Evolutionary conservation across 2,329 filamentous ascomycete genomes (phyloP).

Genomic region (Paramyrothecium sp.): DNA sequence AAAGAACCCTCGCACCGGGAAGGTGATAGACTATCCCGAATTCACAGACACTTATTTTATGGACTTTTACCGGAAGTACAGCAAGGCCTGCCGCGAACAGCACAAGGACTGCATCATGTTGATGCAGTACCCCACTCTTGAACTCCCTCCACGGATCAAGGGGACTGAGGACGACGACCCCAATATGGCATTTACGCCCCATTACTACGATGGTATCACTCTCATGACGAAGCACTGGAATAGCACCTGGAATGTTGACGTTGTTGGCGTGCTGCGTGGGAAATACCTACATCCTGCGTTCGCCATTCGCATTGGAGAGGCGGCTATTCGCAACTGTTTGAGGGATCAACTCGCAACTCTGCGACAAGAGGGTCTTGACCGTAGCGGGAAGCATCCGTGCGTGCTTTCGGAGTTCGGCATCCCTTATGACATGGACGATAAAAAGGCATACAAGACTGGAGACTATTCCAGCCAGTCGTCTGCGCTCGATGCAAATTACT

Average conservation of each 20-base stretch:
- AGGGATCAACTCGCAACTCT: slow-evolving; percentile 82
- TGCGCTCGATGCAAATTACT: slow-evolving; percentile 96
- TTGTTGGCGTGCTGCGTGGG: slow-evolving; percentile 86
- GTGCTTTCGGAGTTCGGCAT: slow-evolving; percentile 95
- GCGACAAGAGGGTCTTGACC: slow-evolving; percentile 80
- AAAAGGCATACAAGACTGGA: slow-evolving; percentile 91
- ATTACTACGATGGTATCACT: slow-evolving; percentile 96
- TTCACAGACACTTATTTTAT: slow-evolving; percentile 94
- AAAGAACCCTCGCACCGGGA: slow-evolving; percentile 71
- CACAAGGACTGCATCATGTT: slow-evolving; percentile 84
- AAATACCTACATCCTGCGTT: slow-evolving; percentile 87
- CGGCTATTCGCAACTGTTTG: slow-evolving; percentile 91
- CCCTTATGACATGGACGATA: slow-evolving; percentile 97
- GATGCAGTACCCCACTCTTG: slow-evolving; percentile 87
- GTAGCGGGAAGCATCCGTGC: slow-evolving; percentile 85
- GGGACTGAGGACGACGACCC: slow-evolving; percentile 85
- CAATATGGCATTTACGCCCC: slow-evolving; percentile 87
- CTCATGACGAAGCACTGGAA: slow-evolving; percentile 99
- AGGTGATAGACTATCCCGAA: slow-evolving; percentile 73
- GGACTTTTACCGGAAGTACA: slow-evolving; percentile 76
- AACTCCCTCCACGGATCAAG: slow-evolving; percentile 86
- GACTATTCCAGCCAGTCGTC: slow-evolving; percentile 91
- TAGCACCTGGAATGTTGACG: slow-evolving; percentile 93
- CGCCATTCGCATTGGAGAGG: slow-evolving; percentile 89
- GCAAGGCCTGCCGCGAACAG: slow-evolving; percentile 68